A percentile compares a stretch with the other conserved stretches of the same genome.
Conservation (phyloP, 164 flowering plant species). For the Piper betle region DNA sequence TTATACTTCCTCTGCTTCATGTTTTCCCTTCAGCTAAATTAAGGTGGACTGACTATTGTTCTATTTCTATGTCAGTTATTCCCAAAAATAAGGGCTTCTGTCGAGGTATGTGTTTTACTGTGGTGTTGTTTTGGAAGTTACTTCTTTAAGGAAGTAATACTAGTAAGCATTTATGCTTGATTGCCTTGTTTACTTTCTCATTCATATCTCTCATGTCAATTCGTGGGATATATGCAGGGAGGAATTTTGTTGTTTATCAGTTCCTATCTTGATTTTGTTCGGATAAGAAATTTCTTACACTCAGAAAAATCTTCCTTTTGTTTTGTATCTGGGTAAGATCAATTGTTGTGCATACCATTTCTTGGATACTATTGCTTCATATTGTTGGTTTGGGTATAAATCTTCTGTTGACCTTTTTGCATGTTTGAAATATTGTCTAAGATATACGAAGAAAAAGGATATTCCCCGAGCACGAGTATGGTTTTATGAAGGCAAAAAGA, state of each 20-base stretch:
- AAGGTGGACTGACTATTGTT: background rate
- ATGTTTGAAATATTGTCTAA: conserved; percentile 5
- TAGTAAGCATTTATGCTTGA: background rate
- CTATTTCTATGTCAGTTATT: conserved; percentile 50
- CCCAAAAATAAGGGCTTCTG: conserved; percentile 77
- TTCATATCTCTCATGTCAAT: background rate
- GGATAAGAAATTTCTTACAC: conserved; percentile 67
- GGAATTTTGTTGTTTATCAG: conserved; percentile 77
- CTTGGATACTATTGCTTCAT: background rate
- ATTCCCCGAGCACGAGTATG: conserved; percentile 74
- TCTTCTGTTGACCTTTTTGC: background rate
- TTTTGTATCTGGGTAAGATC: conserved; percentile 70
- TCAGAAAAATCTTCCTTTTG: conserved; percentile 78
- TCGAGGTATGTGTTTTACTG: conserved; percentile 36
- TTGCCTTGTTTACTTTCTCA: background rate
- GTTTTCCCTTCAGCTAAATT: background rate
- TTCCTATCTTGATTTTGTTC: conserved; percentile 78
- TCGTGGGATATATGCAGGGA: conserved; percentile 35
- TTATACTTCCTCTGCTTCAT: background rate
- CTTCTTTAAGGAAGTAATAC: too few relatives aligned
- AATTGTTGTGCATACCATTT: conserved; percentile 1
- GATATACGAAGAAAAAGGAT: conserved; percentile 64
- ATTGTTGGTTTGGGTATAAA: background rate
- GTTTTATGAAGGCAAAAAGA: conserved; percentile 61
- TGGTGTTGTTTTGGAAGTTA: too few relatives aligned